A percentile compares a stretch with the other conserved stretches of the same genome.
These are phyloP conservation scores for Melaleuca alternifolia DNA, from an alignment of 345 rosid species.

Conservation along the genomic window DNA sequence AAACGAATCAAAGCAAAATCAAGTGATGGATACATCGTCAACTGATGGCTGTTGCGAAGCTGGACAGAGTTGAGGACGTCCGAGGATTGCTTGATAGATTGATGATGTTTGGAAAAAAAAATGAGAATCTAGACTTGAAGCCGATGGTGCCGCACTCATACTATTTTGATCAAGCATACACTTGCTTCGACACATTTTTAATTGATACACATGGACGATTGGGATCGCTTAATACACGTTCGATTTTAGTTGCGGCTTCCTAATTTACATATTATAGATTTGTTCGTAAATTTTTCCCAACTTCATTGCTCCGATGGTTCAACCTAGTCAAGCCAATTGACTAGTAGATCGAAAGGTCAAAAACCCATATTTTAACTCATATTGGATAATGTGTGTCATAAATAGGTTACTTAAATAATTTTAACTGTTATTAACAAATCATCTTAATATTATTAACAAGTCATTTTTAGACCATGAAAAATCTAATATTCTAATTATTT, in stretches of 20 bases:
- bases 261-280: too few species aligned
- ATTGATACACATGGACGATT: constrained; percentile 50
- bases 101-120: constrained; percentile 36
- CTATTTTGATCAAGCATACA: constrained; percentile 46
- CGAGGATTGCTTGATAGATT: constrained; percentile 27
- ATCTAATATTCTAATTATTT: too few species aligned
- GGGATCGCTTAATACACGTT: constrained; percentile 45
- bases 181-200: constrained; percentile 49
- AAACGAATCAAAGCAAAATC: constrained; percentile 53
- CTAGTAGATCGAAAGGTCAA: too few species aligned
- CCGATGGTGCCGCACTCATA: constrained; percentile 51
- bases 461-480: too few species aligned
- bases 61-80: constrained; percentile 41
- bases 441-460: too few species aligned
- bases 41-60: constrained; percentile 79
- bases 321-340: too few species aligned
- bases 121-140: constrained; percentile 28
- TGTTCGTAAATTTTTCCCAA: too few species aligned
- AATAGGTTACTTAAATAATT: too few species aligned
- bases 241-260: constrained; percentile 32
- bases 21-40: constrained; percentile 66
- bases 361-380: too few species aligned
- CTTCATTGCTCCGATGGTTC: too few species aligned
- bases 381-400: too few species aligned
- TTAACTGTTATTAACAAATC: too few species aligned